These are phyloP conservation scores for Phragmites australis DNA, from an alignment of 176 grass and related monocot species.

Conservation along the genomic window DNA sequence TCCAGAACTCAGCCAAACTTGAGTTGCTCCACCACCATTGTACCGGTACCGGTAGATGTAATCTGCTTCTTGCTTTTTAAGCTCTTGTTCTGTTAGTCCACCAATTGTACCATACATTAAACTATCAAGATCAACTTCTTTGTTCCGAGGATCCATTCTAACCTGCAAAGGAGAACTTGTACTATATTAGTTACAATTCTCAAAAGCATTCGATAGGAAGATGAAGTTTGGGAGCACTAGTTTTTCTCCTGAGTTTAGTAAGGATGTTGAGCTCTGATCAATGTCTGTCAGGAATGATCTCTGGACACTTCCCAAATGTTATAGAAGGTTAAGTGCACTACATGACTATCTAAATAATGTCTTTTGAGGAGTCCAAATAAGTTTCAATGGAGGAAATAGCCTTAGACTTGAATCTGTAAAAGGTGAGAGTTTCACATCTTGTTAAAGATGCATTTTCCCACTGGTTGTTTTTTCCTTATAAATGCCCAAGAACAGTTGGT, in stretches of 20 bases:
- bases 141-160: conserved; percentile 98
- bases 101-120: conserved; percentile 66
- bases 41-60: conserved; percentile 97
- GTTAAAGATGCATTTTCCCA: conserved; percentile 7
- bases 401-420: background rate
- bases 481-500: background rate
- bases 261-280: conserved; percentile 14
- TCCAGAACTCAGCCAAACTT: conserved; percentile 99
- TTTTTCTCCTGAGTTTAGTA: conserved; percentile 14
- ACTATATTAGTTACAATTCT: conserved; percentile 3
- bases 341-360: conserved; percentile 18
- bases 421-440: background rate
- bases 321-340: background rate
- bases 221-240: conserved; percentile 1
- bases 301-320: conserved; percentile 21
- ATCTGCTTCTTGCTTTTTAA: conserved; percentile 89
- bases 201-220: conserved; percentile 2
- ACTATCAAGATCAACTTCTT: conserved; percentile 68
- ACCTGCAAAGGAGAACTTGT: conserved; percentile 55
- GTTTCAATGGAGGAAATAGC: conserved; percentile 10
- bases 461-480: conserved; percentile 19
- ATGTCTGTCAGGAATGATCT: conserved; percentile 3
- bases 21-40: conserved; percentile 90
- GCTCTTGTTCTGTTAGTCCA: conserved; percentile 85
- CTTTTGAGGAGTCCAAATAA: background rate